phyloP scores from a whole-genome alignment of 2,329 filamentous ascomycete genomes.

The Thermothelomyces thermophilus region DNA sequence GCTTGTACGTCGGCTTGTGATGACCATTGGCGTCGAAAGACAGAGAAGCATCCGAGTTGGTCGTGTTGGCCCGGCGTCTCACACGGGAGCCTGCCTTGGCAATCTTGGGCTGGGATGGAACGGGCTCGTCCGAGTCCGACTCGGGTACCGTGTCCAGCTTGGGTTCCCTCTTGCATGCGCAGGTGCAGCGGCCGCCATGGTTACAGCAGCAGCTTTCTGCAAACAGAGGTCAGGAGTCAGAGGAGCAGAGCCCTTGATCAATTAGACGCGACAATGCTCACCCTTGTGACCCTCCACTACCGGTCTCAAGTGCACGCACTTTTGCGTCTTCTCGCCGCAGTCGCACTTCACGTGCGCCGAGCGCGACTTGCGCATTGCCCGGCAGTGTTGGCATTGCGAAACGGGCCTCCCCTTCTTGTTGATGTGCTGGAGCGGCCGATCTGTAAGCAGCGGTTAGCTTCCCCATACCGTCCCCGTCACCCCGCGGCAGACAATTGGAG shows the following conservation, averaged over 20 bases:
- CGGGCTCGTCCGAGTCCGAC: slow-evolving; percentile 51
- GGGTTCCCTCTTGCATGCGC: slow-evolving; percentile 56
- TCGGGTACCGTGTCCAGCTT: slow-evolving; percentile 57
- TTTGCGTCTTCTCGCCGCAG: slow-evolving; percentile 85
- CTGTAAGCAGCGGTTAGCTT: slow-evolving; percentile 41
- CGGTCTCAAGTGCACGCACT: slow-evolving; percentile 55
- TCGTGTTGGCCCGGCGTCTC: slow-evolving; percentile 48
- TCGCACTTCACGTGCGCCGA: slow-evolving; percentile 94
- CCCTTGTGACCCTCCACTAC: slow-evolving; percentile 53
- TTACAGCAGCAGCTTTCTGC: slow-evolving; percentile 63
- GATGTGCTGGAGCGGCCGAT: slow-evolving; percentile 87
- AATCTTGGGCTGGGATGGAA: slow-evolving; percentile 27
- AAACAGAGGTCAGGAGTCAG: slow-evolving; percentile 29
- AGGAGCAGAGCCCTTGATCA: slow-evolving; percentile 23
- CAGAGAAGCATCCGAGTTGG: slow-evolving; percentile 53
- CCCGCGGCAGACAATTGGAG: slow-evolving; percentile 12
- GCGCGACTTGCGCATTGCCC: slow-evolving; percentile 90
- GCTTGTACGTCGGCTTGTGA: slow-evolving; percentile 56
- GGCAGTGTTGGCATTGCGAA: slow-evolving; percentile 96
- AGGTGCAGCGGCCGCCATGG: slow-evolving; percentile 61
- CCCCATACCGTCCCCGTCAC: neutral
- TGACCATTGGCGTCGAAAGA: slow-evolving; percentile 58
- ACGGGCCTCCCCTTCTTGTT: slow-evolving; percentile 97
- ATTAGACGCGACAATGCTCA: slow-evolving; percentile 35
- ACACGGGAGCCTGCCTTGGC: slow-evolving; percentile 34